phyloP scores from a whole-genome alignment of 345 rosid genomes.

The Garcia nutans region DNA sequence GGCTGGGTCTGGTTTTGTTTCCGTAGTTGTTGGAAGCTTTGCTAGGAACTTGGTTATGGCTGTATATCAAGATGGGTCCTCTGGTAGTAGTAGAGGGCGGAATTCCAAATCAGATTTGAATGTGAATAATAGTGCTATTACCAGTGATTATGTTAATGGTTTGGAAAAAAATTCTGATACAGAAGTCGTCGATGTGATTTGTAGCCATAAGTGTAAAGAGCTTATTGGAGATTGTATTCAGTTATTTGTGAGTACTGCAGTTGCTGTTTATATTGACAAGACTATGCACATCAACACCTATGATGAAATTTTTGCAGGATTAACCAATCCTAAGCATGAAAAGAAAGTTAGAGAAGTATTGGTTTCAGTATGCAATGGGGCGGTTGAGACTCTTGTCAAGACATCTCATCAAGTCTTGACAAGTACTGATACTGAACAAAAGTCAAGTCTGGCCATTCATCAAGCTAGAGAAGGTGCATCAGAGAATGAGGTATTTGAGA shows the following conservation, averaged over 20 bases:
- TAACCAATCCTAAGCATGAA: slow-evolving; percentile 73
- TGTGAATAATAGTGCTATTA: not conserved
- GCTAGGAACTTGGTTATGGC: slow-evolving; percentile 71
- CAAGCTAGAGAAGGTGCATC: slow-evolving; percentile 4
- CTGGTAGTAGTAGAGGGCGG: slow-evolving; percentile 1
- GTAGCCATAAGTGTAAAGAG: slow-evolving; percentile 42
- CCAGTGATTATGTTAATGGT: slow-evolving; percentile 6
- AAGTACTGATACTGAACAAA: slow-evolving; percentile 9
- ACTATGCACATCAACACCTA: slow-evolving; percentile 59
- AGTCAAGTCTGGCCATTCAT: slow-evolving; percentile 22
- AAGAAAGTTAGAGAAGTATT: slow-evolving; percentile 47
- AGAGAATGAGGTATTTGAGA: not conserved
- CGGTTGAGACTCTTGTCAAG: slow-evolving; percentile 66
- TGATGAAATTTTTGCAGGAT: slow-evolving; percentile 63
- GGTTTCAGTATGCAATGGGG: slow-evolving; percentile 53
- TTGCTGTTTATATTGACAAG: slow-evolving; percentile 75
- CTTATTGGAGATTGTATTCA: slow-evolving; percentile 72
- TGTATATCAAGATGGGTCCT: slow-evolving; percentile 19
- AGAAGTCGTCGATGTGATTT: slow-evolving; percentile 46
- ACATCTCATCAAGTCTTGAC: slow-evolving; percentile 58
- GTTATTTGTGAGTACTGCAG: slow-evolving; percentile 71
- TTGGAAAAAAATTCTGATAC: slow-evolving; percentile 19
- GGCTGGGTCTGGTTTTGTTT: slow-evolving; percentile 71
- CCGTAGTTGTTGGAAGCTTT: slow-evolving; percentile 76
- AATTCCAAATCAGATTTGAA: slow-evolving; percentile 12